Evolutionary conservation across 441 rosid species (phyloP), one percentile per base, ranked within the genome.

Genomic region (Adansonia rubrostipa): DNA sequence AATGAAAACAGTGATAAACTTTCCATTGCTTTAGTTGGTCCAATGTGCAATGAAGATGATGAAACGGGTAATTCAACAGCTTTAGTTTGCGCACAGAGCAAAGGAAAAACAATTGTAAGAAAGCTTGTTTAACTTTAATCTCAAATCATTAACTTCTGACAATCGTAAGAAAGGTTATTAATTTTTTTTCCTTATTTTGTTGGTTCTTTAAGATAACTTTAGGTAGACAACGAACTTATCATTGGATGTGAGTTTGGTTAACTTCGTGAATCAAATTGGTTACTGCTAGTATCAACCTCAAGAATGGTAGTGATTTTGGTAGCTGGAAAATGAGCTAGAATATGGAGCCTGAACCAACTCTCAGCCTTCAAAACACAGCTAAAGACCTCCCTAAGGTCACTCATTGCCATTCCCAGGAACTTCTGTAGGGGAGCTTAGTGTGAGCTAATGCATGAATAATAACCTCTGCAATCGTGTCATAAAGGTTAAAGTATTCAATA

Each of bases 301-400:
- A 90, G 86, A 87, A 92, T 88, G 84, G 95, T 89, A 57, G 91
- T 84, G 88, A 92, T 84, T 78, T 87, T 84, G 47, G 86, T 67
- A 61, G 93, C 84, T 78, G 93, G 96, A 78, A 87, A 92, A 82
- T 86, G 88, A 69, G 92, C 80, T 15, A 93, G 81, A 77, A 89
- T 93, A 79, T 90, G 86, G 45, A 74, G 81, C 78, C 89, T 88
- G 14, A 93, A 85, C 98, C 98, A 93, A 79, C 74, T 85, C 84
- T 93, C 98, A 73, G 98, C 95, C 78, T 83, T 87, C 45, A 85
- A 79, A 73, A 92, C 89, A 81, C 87, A 89, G 54, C 84, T 58
- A 10, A 95, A 92, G 17, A 93, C 89, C 79, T 79, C 89, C 5
- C 76, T 22, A 4, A 92, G 87, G 77, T 36, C 42, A 36, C 42